phyloP scores from a whole-genome alignment of 2,329 filamentous ascomycete species.

The Curvularia spicifera region DNA sequence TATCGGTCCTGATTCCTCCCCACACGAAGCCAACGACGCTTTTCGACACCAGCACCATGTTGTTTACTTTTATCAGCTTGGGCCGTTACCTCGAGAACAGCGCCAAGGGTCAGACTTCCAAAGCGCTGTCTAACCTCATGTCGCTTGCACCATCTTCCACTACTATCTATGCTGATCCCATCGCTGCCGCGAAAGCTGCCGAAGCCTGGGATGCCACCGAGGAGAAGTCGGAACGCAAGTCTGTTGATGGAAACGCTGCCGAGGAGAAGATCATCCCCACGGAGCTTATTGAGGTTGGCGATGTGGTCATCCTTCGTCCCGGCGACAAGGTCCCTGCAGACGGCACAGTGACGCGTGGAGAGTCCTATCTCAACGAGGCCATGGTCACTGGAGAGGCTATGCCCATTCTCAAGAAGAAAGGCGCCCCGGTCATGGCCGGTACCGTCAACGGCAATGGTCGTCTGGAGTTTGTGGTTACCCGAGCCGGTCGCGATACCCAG shows the following conservation, averaged over 20 bases:
- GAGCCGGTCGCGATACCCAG: slow-evolving; percentile 93
- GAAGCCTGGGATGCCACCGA: slow-evolving; percentile 71
- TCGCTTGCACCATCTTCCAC: slow-evolving; percentile 95
- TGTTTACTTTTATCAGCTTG: slow-evolving; percentile 93
- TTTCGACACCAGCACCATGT: slow-evolving; percentile 98
- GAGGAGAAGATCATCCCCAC: slow-evolving; percentile 89
- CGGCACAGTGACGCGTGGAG: slow-evolving; percentile 82
- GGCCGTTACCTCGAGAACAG: slow-evolving; percentile 91
- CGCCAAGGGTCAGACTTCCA: slow-evolving; percentile 95
- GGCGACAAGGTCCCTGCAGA: slow-evolving; percentile 98
- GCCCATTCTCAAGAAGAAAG: slow-evolving; percentile 88
- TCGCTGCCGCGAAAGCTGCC: slow-evolving; percentile 87
- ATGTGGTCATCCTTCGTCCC: slow-evolving; percentile 89
- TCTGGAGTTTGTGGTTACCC: slow-evolving; percentile 88
- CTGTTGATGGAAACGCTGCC: slow-evolving; percentile 64
- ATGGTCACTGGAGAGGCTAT: slow-evolving; percentile 99
- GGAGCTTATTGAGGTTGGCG: slow-evolving; percentile 90
- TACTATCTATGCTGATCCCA: slow-evolving; percentile 92
- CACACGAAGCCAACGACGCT: slow-evolving; percentile 85
- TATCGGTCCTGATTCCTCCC: slow-evolving; percentile 76
- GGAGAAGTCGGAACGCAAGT: slow-evolving; percentile 54
- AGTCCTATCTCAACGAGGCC: slow-evolving; percentile 94
- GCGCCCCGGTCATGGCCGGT: slow-evolving; percentile 81
- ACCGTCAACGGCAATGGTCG: slow-evolving; percentile 95
- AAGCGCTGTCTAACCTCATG: slow-evolving; percentile 92